phyloP scores from a whole-genome alignment of 2,329 filamentous ascomycete species.

The Alternaria angustiovoidea region DNA sequence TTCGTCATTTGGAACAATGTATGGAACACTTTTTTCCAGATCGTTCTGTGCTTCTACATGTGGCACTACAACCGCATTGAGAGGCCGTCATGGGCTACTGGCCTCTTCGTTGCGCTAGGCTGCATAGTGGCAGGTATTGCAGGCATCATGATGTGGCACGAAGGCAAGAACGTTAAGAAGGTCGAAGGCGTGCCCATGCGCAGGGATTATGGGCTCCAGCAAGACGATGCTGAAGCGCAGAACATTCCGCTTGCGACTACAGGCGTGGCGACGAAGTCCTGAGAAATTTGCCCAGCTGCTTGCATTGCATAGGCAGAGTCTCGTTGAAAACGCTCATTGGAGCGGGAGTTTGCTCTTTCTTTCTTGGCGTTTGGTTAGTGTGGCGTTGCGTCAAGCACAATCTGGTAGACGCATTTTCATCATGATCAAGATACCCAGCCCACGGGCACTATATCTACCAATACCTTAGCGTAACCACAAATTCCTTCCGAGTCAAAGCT shows the following conservation, averaged over 20 bases:
- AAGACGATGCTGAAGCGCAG: constrained; percentile 34
- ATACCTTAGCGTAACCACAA: background rate
- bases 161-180: constrained; percentile 64
- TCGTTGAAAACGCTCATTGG: background rate
- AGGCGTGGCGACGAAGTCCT: constrained; percentile 32
- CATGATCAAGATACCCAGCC: background rate
- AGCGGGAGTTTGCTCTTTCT: background rate
- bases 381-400: background rate
- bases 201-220: constrained; percentile 30
- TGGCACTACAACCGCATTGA: constrained; percentile 78
- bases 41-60: constrained; percentile 79
- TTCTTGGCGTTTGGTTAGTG: constrained; percentile 20
- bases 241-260: constrained; percentile 29
- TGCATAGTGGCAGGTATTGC: constrained; percentile 73
- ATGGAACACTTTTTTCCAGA: constrained; percentile 80
- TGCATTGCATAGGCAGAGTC: background rate
- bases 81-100: constrained; percentile 81
- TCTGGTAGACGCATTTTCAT: background rate
- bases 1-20: constrained; percentile 81
- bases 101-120: constrained; percentile 77
- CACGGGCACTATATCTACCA: background rate
- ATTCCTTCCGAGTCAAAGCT: background rate
- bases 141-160: constrained; percentile 73
- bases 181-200: constrained; percentile 48
- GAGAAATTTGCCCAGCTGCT: constrained; percentile 29